Evolutionary conservation across 1,284 basidiomycete genomes (phyloP).

Genomic region (Malassezia caprae): DNA sequence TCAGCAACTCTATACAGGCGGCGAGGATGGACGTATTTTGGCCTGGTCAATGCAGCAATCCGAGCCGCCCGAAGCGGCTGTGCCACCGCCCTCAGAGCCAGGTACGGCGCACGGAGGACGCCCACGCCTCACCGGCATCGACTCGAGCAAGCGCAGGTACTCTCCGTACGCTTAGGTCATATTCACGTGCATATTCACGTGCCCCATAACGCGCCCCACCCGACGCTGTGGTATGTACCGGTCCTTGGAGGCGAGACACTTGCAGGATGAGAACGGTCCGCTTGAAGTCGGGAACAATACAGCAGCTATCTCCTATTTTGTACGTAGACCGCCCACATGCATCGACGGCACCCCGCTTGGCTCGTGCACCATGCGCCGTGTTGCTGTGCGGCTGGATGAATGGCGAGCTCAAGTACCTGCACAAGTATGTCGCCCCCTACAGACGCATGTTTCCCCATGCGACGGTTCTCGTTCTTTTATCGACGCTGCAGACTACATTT

Average conservation of each 20-base stretch:
- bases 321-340: not conserved
- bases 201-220: too few species aligned
- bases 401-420: conserved; percentile 30
- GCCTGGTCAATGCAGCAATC: conserved; percentile 9
- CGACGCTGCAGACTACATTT: conserved; percentile 2
- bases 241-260: not conserved
- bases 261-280: not conserved
- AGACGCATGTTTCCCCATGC: conserved; percentile 30
- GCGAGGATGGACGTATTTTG: conserved; percentile 11
- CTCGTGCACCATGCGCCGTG: conserved; percentile 13
- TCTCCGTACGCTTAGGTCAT: conserved; percentile 1
- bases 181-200: not conserved
- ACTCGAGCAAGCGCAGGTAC: conserved; percentile 1
- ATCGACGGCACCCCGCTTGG: not conserved
- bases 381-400: conserved; percentile 45
- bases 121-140: not conserved
- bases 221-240: too few species aligned
- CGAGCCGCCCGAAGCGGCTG: not conserved
- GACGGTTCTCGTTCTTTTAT: conserved; percentile 35
- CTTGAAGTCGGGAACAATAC: not conserved
- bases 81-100: not conserved
- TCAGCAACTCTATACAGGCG: conserved; percentile 6
- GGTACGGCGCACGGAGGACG: not conserved
- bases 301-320: not conserved
- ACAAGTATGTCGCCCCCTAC: conserved; percentile 39